Evolutionary conservation across 2,329 filamentous ascomycete species (phyloP).

Genomic region (Apiospora rasikravindrae): DNA sequence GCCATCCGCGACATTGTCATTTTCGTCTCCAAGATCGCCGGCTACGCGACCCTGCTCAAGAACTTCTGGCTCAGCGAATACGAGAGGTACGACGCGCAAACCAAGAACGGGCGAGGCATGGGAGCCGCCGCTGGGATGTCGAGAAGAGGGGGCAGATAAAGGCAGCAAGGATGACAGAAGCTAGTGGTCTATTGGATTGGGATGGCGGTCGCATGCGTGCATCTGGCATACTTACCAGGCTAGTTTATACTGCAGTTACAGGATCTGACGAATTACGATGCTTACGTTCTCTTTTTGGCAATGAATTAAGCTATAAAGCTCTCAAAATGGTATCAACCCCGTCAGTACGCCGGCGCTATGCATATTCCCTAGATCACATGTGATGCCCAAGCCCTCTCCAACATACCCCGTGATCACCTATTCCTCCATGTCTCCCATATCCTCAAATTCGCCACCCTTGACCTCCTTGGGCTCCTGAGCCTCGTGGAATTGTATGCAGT

Average conservation of each 20-base stretch:
- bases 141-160: conserved; percentile 20
- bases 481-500: conserved; percentile 49
- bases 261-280: conserved; percentile 12
- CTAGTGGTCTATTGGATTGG: background rate
- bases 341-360: conserved; percentile 21
- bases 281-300: conserved; percentile 13
- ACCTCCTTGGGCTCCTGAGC: conserved; percentile 42
- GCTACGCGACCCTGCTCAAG: conserved; percentile 54
- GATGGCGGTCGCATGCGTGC: background rate
- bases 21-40: conserved; percentile 48
- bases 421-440: conserved; percentile 29
- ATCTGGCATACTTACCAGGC: conserved; percentile 6
- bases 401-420: conserved; percentile 19
- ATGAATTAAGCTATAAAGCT: background rate
- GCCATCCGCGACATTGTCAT: conserved; percentile 63
- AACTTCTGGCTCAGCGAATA: conserved; percentile 65
- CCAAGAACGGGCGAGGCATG: conserved; percentile 32
- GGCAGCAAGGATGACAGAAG: background rate
- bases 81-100: conserved; percentile 58
- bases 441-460: conserved; percentile 36
- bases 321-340: conserved; percentile 19
- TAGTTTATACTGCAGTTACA: conserved; percentile 16
- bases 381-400: background rate
- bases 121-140: conserved; percentile 26
- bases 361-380: conserved; percentile 10